Base-by-base conservation (phyloP, 1,139 yeast genomes). In the Nakaseomyces nivariensis region DNA sequence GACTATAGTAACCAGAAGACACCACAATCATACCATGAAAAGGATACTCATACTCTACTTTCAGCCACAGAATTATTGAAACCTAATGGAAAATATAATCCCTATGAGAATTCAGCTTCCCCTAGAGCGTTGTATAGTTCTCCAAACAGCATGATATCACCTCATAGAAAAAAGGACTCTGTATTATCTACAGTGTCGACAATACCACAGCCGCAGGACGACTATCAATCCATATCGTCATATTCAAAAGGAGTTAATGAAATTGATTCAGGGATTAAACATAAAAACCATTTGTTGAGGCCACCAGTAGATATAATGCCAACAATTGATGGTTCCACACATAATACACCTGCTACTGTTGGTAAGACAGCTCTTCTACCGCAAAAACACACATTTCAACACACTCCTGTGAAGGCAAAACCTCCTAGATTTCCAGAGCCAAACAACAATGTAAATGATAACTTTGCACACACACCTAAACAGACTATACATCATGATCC, bases 331-430 rank as follows among this genome's bases (percentile, higher is more conserved):
- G 64, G 64, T 24, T 63, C 66, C 3, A 48, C 53, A 8, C 56
- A 54, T 11, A 60, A 58, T 42, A 63, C 65, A 7, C 67, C 67
- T 4, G 46, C 54, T 4, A 52, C 44, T 29, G 34, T 9, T 5
- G n/a, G n/a, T 5, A 41, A 41, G 8, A 9, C 44, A 11, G 44
- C 34, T 4, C 49, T 37, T 47, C 31, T 56, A 44, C 67, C 67
- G 33, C 60, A 57, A 43, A 63, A 61, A 51, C 63, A 60, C 49
- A 48, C 52, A 9, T 63, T 63, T 51, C 67, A 63, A 49, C 65
- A 62, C 44, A 62, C 66, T 3, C 66, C 67, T 11, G 52, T 56
- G 13, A 61, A 61, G 43, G 52, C 43, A n/a, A 34, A 45, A 27
- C 31, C 29, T 24, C 11, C n/a, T 8, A 10, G 11, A 7, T 26